Percentiles rank a stretch among this genome's conserved stretches.
These are phyloP conservation scores for Mycena olivaceomarginata DNA, from an alignment of 768 basidiomycete species.

Conservation along the genomic window DNA sequence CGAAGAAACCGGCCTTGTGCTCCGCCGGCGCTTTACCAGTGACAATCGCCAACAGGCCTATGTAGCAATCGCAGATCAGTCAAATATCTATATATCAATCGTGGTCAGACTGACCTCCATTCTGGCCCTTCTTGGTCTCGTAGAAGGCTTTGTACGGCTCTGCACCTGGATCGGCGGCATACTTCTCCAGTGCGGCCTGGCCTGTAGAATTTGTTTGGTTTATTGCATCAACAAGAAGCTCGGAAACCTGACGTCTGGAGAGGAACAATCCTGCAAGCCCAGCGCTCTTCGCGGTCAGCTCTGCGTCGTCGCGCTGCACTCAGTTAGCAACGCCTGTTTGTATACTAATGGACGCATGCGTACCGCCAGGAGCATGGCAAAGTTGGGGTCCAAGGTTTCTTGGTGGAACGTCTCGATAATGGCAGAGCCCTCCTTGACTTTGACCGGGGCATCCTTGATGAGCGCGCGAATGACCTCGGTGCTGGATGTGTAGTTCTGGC, in stretches of 20 bases:
- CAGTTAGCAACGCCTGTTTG: not conserved
- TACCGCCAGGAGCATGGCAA: slow-evolving; percentile 64
- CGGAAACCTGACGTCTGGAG: slow-evolving; percentile 62
- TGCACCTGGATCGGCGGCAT: slow-evolving; percentile 56
- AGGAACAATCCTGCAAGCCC: slow-evolving; percentile 59
- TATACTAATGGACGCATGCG: slow-evolving; percentile 27
- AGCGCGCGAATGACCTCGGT: slow-evolving; percentile 64
- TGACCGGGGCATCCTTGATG: slow-evolving; percentile 59
- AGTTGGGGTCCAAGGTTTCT: slow-evolving; percentile 71
- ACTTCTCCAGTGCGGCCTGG: slow-evolving; percentile 63
- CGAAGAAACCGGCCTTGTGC: slow-evolving; percentile 62
- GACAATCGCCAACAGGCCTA: slow-evolving; percentile 61
- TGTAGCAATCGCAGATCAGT: not conserved
- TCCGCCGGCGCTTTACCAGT: slow-evolving; percentile 59
- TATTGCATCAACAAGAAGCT: not conserved
- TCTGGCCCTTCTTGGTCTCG: slow-evolving; percentile 60
- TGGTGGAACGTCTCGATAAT: slow-evolving; percentile 64
- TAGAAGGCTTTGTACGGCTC: slow-evolving; percentile 65
- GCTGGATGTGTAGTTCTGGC: slow-evolving; percentile 61
- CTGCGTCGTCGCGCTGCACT: slow-evolving; percentile 65
- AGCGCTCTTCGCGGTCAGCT: slow-evolving; percentile 60
- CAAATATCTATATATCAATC: too few relatives aligned
- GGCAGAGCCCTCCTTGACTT: slow-evolving; percentile 58
- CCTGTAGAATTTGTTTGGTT: slow-evolving; percentile 52
- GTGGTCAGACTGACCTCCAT: slow-evolving; percentile 51